A percentile compares a stretch with the other conserved stretches of the same genome.
These are phyloP conservation scores for Phoma sp. DNA, from an alignment of 2,329 filamentous ascomycete genomes.

Conservation along the genomic window DNA sequence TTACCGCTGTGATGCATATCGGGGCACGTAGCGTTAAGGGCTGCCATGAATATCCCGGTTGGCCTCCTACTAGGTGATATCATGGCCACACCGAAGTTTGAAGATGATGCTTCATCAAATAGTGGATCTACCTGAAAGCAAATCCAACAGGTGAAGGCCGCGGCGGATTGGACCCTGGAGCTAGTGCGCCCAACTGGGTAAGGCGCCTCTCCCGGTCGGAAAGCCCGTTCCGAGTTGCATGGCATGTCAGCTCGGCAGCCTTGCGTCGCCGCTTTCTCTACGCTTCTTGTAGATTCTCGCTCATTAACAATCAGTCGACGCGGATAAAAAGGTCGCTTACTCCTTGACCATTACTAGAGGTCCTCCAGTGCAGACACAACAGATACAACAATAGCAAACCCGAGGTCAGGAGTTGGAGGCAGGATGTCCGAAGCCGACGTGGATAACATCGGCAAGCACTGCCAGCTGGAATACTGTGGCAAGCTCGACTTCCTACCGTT, in stretches of 20 bases:
- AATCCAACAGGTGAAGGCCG: too few relatives aligned
- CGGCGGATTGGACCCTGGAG: too few relatives aligned
- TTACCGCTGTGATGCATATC: not conserved
- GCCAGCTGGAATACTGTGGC: constrained; percentile 89
- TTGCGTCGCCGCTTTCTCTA: constrained; percentile 1
- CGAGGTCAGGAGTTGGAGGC: too few relatives aligned
- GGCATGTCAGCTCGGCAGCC: constrained; percentile 15
- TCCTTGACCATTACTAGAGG: too few relatives aligned
- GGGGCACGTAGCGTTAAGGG: not conserved
- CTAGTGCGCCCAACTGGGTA: too few relatives aligned
- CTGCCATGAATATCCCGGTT: too few relatives aligned
- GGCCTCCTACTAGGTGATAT: too few relatives aligned
- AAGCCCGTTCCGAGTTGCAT: constrained; percentile 22
- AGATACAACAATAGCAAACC: not conserved
- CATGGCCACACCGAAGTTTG: too few relatives aligned
- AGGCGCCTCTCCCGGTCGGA: constrained; percentile 8
- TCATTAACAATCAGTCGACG: too few relatives aligned
- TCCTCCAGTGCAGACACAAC: too few relatives aligned
- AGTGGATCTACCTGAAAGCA: too few relatives aligned
- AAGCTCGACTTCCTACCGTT: constrained; percentile 97
- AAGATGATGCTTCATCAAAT: too few relatives aligned
- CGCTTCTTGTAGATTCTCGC: constrained; percentile 6
- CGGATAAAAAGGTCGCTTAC: not conserved
- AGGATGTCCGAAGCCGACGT: constrained; percentile 76
- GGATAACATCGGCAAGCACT: constrained; percentile 86